A percentile compares a stretch with the other conserved stretches of the same genome.
These are phyloP conservation scores for Phytopythium litorale DNA, from an alignment of 352 stramenopile species.

Conservation along the genomic window DNA sequence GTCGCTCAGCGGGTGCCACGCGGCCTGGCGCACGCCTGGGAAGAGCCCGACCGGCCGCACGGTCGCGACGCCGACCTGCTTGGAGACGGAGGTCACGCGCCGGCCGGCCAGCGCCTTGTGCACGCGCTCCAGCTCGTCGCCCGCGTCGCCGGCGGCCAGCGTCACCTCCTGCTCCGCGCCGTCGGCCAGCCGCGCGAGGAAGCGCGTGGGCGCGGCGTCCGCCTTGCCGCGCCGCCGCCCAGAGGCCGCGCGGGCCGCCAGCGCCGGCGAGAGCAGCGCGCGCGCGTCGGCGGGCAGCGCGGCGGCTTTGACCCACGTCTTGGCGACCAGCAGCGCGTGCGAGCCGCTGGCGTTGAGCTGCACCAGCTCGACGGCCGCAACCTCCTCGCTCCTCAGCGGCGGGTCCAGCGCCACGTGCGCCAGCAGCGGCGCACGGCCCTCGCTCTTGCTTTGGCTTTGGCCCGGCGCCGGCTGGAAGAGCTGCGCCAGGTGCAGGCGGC, in stretches of 20 bases:
- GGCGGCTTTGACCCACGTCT: constrained; percentile 57
- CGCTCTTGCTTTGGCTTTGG: neutral
- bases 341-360: constrained; percentile 54
- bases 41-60: constrained; percentile 62
- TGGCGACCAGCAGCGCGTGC: constrained; percentile 50
- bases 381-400: constrained; percentile 40
- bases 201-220: constrained; percentile 24
- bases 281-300: constrained; percentile 29
- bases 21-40: constrained; percentile 40
- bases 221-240: constrained; percentile 10
- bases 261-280: constrained; percentile 2
- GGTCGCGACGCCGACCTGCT: constrained; percentile 41
- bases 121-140: constrained; percentile 28
- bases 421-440: constrained; percentile 17
- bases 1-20: constrained; percentile 75
- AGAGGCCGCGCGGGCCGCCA: constrained; percentile 6
- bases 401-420: constrained; percentile 60
- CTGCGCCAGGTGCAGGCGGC: constrained; percentile 49
- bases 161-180: constrained; percentile 25
- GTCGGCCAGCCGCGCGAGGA: constrained; percentile 47
- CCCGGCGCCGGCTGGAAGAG: constrained; percentile 35
- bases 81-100: constrained; percentile 43
- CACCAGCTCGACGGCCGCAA: constrained; percentile 48
- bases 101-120: constrained; percentile 14
- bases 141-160: constrained; percentile 9